Base-by-base conservation (phyloP, 352 stramenopile genomes). In the Phytophthora sojae region DNA sequence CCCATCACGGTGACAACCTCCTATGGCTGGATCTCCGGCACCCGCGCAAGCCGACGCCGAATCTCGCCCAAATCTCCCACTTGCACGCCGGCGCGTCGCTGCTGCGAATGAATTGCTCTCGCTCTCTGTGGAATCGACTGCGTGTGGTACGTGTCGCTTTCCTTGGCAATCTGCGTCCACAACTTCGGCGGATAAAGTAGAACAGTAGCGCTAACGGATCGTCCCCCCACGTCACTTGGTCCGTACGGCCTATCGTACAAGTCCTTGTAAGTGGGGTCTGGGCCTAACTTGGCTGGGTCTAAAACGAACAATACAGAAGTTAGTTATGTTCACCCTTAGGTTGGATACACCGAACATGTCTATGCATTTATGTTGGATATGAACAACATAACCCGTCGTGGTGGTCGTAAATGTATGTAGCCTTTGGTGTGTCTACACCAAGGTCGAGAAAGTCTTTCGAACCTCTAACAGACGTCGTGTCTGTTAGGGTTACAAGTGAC, bases 131-230 rank as follows among this genome's bases (percentile, higher is more conserved):
- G 23, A 29, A 63, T 53, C 17, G 56, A 30, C 56, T 63, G 56
- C 4, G 14, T 37, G 25, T 54, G 42, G 25, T 63, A 63, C 2
- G 39, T 21, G n/a, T 63, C 54, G 14, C 56, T 54, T 15, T 63
- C 23, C 4, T 19, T 15, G 8, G 42, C 56, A 63, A 63, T 63
- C 11, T 63, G 39, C 7, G 12, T 32, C 56, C 56, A 63, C 2
- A 63, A 17, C 7, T 11, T 44, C 2, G 56, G 56, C 2, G 56
- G 56, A 63, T 45, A 42, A 63, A 63, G 42, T 54, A 63, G 42
- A 63, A 63, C 1, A 55, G 11, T 0, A 63, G 26, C 6, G 56
- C 56, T 6, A 63, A 29, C 25, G 56, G 56, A 44, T 63, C 56
- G 12, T 63, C 56, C 0, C 21, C 56, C 2, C 7, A 37, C 32